These are phyloP conservation scores for Myotisia sp. DNA, from an alignment of 2,329 filamentous ascomycete species.

Conservation along the genomic window DNA sequence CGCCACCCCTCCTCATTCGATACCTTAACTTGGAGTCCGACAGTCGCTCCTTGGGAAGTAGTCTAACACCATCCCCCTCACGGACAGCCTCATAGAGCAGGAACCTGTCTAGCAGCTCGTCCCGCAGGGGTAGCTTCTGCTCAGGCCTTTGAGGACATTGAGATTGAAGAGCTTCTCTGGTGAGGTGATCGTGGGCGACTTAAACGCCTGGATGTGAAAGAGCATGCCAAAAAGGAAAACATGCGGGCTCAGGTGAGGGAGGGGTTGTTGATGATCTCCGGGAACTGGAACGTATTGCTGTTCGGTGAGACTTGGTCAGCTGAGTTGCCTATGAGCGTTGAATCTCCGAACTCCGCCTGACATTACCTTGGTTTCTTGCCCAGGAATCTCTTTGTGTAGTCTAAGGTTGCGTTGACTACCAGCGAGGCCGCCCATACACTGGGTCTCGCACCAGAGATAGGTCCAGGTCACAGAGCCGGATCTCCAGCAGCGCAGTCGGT, in stretches of 20 bases:
- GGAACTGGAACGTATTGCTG: constrained; percentile 20
- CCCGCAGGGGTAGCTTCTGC: constrained; percentile 21
- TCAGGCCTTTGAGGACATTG: constrained; percentile 20
- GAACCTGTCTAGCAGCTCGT: constrained; percentile 20
- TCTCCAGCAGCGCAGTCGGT: constrained; percentile 12
- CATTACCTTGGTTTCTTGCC: constrained; percentile 12
- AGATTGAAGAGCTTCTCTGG: constrained; percentile 24
- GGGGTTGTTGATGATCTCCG: constrained; percentile 21
- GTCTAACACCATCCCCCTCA: neutral
- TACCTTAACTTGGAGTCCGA: constrained; percentile 4
- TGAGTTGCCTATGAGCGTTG: neutral
- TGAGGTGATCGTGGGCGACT: constrained; percentile 19
- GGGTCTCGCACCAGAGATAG: constrained; percentile 19
- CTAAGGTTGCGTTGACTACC: constrained; percentile 14
- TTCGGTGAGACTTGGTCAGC: constrained; percentile 3
- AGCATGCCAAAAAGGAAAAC: constrained; percentile 21
- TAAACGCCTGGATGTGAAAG: constrained; percentile 21
- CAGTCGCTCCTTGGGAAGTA: neutral
- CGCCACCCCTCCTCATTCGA: constrained; percentile 6
- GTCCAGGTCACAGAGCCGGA: constrained; percentile 16
- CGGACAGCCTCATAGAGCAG: constrained; percentile 18
- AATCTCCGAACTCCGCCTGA: constrained; percentile 2
- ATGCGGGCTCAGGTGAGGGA: constrained; percentile 21
- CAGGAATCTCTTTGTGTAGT: constrained; percentile 17
- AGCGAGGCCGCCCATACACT: constrained; percentile 9